These are phyloP conservation scores for Eucalyptus curtisii DNA, from an alignment of 345 rosid species.

Conservation along the genomic window DNA sequence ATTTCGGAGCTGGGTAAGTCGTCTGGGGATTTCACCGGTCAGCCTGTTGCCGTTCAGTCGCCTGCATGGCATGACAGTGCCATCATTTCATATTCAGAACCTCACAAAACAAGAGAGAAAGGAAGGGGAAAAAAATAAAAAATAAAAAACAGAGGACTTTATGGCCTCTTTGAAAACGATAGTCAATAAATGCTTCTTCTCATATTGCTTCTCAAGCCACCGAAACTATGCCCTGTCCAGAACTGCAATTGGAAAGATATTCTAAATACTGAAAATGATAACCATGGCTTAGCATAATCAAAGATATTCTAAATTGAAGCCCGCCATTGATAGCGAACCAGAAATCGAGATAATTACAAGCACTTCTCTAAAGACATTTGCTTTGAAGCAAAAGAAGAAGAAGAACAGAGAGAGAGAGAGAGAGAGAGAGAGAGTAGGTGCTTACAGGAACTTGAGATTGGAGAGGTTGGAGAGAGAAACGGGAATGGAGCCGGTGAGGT, in stretches of 20 bases:
- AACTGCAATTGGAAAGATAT: not conserved
- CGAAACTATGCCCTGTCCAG: not conserved
- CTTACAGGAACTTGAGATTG: slow-evolving; percentile 53
- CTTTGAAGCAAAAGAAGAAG: not conserved
- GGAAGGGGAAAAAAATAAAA: not conserved
- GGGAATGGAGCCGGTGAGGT: slow-evolving; percentile 50
- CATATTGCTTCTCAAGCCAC: not conserved
- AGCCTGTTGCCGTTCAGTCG: slow-evolving; percentile 49
- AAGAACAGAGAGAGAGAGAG: no score
- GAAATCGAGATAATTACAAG: not conserved
- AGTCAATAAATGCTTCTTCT: not conserved
- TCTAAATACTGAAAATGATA: not conserved
- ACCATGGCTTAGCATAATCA: not conserved
- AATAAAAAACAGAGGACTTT: not conserved
- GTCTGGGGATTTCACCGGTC: slow-evolving; percentile 53
- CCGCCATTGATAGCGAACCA: not conserved
- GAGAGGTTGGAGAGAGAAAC: slow-evolving; percentile 46
- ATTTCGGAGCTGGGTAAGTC: slow-evolving; percentile 37
- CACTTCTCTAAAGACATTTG: not conserved
- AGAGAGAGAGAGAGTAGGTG: not conserved
- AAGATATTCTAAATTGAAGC: not conserved
- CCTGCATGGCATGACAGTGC: slow-evolving; percentile 17
- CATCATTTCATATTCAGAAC: not conserved
- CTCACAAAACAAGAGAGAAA: not conserved
- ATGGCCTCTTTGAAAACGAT: not conserved